Evolutionary conservation across 2,329 filamentous ascomycete genomes (phyloP), one percentile per base, ranked within the genome.

Genomic region (Hypoxylon sp.): DNA sequence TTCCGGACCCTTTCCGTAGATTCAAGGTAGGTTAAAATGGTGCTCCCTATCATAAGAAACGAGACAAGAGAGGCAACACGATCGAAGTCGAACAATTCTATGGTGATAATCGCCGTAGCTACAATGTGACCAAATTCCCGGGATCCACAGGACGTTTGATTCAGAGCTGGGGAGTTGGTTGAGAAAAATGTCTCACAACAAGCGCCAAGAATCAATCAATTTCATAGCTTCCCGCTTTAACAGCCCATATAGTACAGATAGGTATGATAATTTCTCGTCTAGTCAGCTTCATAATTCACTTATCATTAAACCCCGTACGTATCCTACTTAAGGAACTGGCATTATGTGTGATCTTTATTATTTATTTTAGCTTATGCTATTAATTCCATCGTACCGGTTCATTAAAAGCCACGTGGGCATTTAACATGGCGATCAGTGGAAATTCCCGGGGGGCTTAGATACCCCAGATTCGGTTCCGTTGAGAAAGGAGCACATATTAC

Each of bases 371-470:
- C 62, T 68, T 23, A 43, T 45, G 37, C 55, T 59, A 57, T 61
- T 65, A 27, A 68, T 68, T 66, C 69, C 67, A 47, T 32, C 29
- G 60, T 23, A 45, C 47, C 66, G 67, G 69, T 45, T 68, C 58
- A 29, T 61, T 62, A 65, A 54, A 70, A 71, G 69, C 69, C 69
- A 71, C 65, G 57, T 63, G 61, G 52, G 47, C 39, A 57, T 63
- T 43, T 57, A 48, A 14, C 57, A 45, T 43, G 63, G 43, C 51
- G 66, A 70, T 70, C 63, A 59, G 23, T 57, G 27, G 41, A 41
- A 53, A 54, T 30, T 19, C 57, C 57, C 45, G 47, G 54, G 16
- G 61, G 19, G 25, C 37, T 46, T 60, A 32, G 61, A 61, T 67
- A 63, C 60, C 67, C 63, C 67, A 51, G 61, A 67, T 59, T 61